These are phyloP conservation scores for Tubosaeta sp. DNA, from an alignment of 768 basidiomycete genomes.

Conservation along the genomic window DNA sequence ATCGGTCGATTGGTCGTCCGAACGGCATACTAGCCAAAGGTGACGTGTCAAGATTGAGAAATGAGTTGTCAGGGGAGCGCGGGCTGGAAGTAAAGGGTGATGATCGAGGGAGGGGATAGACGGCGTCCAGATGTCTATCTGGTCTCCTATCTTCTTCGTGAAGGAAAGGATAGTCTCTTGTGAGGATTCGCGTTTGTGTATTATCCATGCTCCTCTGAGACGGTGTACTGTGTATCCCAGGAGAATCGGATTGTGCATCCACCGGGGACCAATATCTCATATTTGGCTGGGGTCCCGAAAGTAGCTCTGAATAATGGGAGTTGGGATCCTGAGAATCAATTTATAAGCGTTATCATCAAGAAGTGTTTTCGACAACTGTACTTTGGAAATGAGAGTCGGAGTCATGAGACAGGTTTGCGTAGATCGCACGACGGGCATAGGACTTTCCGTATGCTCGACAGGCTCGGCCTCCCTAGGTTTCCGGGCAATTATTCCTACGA, in stretches of 20 bases:
- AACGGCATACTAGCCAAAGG: conserved; percentile 3
- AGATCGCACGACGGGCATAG: neutral
- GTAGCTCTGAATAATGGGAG: neutral
- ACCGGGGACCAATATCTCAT: neutral
- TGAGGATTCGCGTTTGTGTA: neutral
- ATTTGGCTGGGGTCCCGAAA: neutral
- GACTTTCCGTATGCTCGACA: neutral
- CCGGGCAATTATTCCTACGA: conserved; percentile 17
- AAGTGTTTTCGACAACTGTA: conserved; percentile 5
- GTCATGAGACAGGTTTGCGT: neutral
- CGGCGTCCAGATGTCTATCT: neutral
- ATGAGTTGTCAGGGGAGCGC: conserved; percentile 10
- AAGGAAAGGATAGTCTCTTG: neutral
- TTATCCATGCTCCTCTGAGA: neutral
- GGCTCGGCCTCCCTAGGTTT: neutral
- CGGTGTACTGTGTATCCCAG: neutral
- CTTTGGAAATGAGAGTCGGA: conserved; percentile 7
- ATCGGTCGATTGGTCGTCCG: neutral
- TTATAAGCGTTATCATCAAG: neutral
- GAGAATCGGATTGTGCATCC: neutral
- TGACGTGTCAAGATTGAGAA: conserved; percentile 25
- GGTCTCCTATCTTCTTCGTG: neutral
- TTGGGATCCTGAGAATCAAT: conserved; percentile 5
- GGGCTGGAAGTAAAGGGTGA: conserved; percentile 20
- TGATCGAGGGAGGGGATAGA: conserved; percentile 16